Conservation (phyloP, 768 basidiomycete genomes). For the Cytidiella melzeri region DNA sequence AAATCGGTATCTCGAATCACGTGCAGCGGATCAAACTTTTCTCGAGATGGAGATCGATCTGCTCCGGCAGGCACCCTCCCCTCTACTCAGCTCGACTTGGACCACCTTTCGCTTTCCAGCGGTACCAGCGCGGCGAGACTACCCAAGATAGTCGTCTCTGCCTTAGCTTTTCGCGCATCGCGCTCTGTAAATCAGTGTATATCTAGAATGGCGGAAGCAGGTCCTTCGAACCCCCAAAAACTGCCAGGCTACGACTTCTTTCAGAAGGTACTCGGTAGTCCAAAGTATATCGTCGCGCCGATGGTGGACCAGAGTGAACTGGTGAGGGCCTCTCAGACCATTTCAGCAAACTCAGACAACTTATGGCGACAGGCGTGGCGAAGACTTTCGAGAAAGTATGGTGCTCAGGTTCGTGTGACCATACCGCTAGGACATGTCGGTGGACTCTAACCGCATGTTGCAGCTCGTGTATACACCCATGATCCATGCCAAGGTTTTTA, state of each 20-base stretch:
- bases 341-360: neutral
- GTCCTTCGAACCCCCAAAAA: conserved; percentile 29
- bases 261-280: conserved; percentile 67
- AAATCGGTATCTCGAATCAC: conserved; percentile 4
- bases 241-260: conserved; percentile 83
- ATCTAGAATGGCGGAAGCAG: conserved; percentile 1
- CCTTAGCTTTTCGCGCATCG: conserved; percentile 4
- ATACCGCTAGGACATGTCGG: neutral
- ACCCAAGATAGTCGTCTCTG: neutral
- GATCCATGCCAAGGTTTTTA: conserved; percentile 89
- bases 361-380: conserved; percentile 71
- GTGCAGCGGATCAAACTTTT: neutral
- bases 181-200: conserved; percentile 1
- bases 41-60: conserved; percentile 1
- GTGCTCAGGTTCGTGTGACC: conserved; percentile 54
- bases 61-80: neutral
- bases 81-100: neutral
- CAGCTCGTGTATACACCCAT: conserved; percentile 94
- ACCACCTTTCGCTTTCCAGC: neutral
- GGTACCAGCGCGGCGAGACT: no score
- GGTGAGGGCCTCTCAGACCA: conserved; percentile 41
- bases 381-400: conserved; percentile 73
- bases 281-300: conserved; percentile 89
- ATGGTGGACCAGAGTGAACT: conserved; percentile 99
- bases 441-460: conserved; percentile 15